Evolutionary conservation across 495 filamentous ascomycete species (phyloP).

Genomic region (Penicillium simplicissimum): DNA sequence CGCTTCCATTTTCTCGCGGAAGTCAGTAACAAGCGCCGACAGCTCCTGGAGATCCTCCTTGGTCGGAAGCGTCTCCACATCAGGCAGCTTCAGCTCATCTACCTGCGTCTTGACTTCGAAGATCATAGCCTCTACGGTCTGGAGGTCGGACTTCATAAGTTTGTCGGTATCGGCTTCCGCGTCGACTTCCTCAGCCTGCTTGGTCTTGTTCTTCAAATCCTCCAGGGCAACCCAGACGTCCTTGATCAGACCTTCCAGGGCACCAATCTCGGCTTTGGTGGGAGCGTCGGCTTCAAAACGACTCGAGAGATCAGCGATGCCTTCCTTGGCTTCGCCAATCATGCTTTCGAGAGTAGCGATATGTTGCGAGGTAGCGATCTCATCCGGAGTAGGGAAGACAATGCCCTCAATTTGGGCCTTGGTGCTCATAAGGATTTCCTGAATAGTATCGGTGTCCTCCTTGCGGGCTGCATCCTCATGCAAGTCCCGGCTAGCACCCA

Average conservation of each 20-base stretch:
- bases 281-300: constrained; percentile 63
- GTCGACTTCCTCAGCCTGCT: constrained; percentile 54
- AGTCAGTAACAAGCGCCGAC: constrained; percentile 66
- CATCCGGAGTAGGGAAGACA: constrained; percentile 58
- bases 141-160: constrained; percentile 75
- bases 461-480: constrained; percentile 52
- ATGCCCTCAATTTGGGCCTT: constrained; percentile 82
- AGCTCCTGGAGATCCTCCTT: constrained; percentile 65
- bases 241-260: constrained; percentile 73
- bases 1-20: constrained; percentile 66
- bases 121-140: constrained; percentile 73
- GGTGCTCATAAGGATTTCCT: constrained; percentile 80
- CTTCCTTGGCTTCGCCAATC: constrained; percentile 69
- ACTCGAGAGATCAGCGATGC: constrained; percentile 56
- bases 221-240: constrained; percentile 73
- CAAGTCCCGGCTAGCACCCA: constrained; percentile 37
- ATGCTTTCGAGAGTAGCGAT: constrained; percentile 70
- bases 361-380: constrained; percentile 71
- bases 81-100: constrained; percentile 66
- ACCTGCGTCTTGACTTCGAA: constrained; percentile 77
- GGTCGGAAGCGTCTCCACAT: constrained; percentile 61
- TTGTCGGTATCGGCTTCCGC: constrained; percentile 62
- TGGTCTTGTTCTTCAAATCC: constrained; percentile 64
- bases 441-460: constrained; percentile 85
- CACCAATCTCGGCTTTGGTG: constrained; percentile 72